Conservation (phyloP, 78 protist species). For the Dictyostelium capitatum region DNA sequence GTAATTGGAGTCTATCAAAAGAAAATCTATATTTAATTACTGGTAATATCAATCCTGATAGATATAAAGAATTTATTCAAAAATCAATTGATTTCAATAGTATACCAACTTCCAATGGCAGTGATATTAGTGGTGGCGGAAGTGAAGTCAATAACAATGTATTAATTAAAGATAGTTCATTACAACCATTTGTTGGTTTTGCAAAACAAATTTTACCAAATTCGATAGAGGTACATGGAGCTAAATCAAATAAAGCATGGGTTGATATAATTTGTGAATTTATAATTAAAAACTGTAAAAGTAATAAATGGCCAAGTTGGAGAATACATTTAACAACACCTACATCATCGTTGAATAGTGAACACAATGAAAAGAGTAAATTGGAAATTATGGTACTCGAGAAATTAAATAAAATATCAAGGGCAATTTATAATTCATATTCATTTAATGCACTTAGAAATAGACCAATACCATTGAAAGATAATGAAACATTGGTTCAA, state of each 20-base stretch:
- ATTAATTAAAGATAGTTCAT: background rate
- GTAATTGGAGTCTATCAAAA: conserved; percentile 29
- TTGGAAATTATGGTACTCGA: background rate
- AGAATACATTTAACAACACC: conserved; percentile 21
- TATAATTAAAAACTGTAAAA: background rate
- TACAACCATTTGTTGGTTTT: conserved; percentile 35
- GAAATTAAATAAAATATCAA: background rate
- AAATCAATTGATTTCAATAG: background rate
- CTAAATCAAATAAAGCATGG: background rate
- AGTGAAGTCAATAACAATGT: background rate
- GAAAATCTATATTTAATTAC: background rate
- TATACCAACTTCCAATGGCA: too few relatives aligned
- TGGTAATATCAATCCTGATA: background rate
- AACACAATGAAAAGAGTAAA: background rate
- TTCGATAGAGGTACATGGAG: background rate
- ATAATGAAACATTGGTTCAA: conserved; percentile 25
- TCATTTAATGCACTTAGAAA: background rate
- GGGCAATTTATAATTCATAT: background rate
- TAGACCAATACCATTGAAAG: background rate
- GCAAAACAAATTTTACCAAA: conserved; percentile 43
- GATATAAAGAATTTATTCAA: background rate
- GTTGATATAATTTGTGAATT: background rate
- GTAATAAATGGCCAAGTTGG: conserved; percentile 9
- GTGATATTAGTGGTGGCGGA: too few relatives aligned
- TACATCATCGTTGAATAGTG: background rate